Percentiles rank a stretch among this genome's conserved stretches.
Evolutionary conservation across 2,329 filamentous ascomycete genomes (phyloP).

Genomic region (Epichloe elymi): DNA sequence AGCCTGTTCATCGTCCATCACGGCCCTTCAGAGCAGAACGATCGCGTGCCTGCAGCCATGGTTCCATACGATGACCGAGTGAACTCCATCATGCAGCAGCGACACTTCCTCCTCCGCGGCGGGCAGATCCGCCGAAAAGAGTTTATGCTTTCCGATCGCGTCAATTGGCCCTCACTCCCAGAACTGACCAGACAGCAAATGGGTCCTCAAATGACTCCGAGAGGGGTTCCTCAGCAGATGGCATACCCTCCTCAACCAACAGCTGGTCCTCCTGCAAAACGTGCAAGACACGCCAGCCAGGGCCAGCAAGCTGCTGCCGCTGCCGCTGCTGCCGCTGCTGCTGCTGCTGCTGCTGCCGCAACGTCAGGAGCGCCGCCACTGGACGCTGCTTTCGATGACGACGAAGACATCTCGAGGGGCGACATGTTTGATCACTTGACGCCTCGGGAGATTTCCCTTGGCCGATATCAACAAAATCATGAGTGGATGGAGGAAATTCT

Average conservation of each 20-base stretch:
- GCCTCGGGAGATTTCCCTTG: conserved; percentile 75
- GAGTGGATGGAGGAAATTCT: conserved; percentile 99
- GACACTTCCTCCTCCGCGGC: conserved; percentile 54
- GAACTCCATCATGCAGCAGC: conserved; percentile 46
- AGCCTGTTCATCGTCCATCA: conserved; percentile 90
- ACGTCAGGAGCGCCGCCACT: conserved; percentile 23
- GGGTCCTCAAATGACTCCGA: conserved; percentile 31
- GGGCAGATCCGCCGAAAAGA: conserved; percentile 81
- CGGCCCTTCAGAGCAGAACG: conserved; percentile 58
- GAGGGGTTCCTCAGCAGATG: conserved; percentile 45
- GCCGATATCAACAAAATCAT: conserved; percentile 86
- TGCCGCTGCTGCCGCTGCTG: too few relatives aligned
- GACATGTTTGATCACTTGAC: conserved; percentile 86
- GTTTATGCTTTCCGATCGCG: conserved; percentile 83
- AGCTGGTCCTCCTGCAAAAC: conserved; percentile 41
- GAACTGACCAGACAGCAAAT: conserved; percentile 37
- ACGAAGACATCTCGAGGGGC: conserved; percentile 76
- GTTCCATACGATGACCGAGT: conserved; percentile 51
- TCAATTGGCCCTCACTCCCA: conserved; percentile 78
- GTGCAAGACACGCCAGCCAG: conserved; percentile 33
- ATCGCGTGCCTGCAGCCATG: conserved; percentile 56
- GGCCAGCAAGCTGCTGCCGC: conserved; percentile 16
- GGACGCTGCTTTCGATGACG: conserved; percentile 56
- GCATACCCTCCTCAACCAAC: conserved; percentile 44
- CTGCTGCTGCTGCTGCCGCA: conserved; percentile 11